phyloP scores from a whole-genome alignment of 1,139 yeast genomes.

The Pichia terricola region DNA sequence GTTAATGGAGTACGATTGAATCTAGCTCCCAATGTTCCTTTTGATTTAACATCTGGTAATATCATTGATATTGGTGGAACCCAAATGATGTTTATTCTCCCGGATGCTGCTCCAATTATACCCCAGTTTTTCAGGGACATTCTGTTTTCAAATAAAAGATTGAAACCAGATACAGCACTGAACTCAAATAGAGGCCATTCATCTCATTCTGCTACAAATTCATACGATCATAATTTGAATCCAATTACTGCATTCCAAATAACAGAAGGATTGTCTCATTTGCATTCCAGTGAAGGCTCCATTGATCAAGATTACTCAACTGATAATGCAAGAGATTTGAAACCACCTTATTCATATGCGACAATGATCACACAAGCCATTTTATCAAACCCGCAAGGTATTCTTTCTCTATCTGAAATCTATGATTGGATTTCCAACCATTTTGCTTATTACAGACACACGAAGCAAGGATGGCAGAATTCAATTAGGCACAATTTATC shows the following conservation, averaged over 20 bases:
- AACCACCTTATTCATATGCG: constrained; percentile 96
- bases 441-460: constrained; percentile 84
- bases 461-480: constrained; percentile 83
- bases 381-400: constrained; percentile 77
- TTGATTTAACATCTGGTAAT: constrained; percentile 71
- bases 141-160: constrained; percentile 23
- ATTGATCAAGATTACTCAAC: constrained; percentile 67
- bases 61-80: constrained; percentile 92
- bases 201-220: not conserved
- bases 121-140: constrained; percentile 40
- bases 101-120: constrained; percentile 74
- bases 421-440: constrained; percentile 83
- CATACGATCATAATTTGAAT: constrained; percentile 8
- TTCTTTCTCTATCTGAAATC: constrained; percentile 81
- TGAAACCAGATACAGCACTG: not conserved
- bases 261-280: constrained; percentile 15
- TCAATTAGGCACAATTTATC: constrained; percentile 53
- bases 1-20: constrained; percentile 65
- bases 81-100: constrained; percentile 97
- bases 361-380: constrained; percentile 98
- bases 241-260: constrained; percentile 42
- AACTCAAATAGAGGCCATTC: not conserved
- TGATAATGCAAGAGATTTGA: constrained; percentile 85
- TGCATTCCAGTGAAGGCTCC: constrained; percentile 12
- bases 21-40: constrained; percentile 27